Conservation (phyloP, 192 early-diverging fungal species). For the Coemansia sp. region DNA sequence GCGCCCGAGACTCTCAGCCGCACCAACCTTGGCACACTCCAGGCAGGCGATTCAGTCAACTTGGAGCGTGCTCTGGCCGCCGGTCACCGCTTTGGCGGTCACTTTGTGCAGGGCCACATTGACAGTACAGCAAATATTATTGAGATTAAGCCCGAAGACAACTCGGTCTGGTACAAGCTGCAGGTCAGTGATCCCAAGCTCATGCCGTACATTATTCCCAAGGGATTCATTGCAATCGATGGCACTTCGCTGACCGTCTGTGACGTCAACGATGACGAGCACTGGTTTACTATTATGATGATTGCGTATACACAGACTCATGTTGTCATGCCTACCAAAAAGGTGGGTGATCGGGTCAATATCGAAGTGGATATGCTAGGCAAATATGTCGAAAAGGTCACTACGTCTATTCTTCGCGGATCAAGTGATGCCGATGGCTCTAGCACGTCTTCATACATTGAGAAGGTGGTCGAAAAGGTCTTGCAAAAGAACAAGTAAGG, state of each 20-base stretch:
- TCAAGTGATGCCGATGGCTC: conserved; percentile 1
- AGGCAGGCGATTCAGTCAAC: conserved; percentile 82
- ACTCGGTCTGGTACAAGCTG: conserved; percentile 79
- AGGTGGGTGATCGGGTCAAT: conserved; percentile 78
- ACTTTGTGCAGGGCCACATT: conserved; percentile 96
- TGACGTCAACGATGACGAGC: conserved; percentile 72
- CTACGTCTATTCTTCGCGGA: conserved; percentile 57
- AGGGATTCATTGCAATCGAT: conserved; percentile 92
- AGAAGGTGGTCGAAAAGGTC: conserved; percentile 44
- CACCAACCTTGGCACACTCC: conserved; percentile 81
- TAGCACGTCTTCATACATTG: conserved; percentile 32
- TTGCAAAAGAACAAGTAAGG: conserved; percentile 24
- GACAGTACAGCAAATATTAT: conserved; percentile 81
- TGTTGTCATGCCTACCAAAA: conserved; percentile 76
- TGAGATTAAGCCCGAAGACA: conserved; percentile 79
- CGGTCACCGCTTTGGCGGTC: conserved; percentile 89
- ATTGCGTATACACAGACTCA: conserved; percentile 88
- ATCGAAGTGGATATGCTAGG: conserved; percentile 98
- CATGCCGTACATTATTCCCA: conserved; percentile 86
- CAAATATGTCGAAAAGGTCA: conserved; percentile 90
- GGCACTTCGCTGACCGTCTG: conserved; percentile 95
- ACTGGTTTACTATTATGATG: conserved; percentile 91
- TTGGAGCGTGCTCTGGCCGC: conserved; percentile 91
- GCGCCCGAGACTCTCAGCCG: conserved; percentile 91
- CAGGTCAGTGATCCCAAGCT: conserved; percentile 57